A percentile compares a stretch with the other conserved stretches of the same genome.
These are phyloP conservation scores for Termitomyces sp. DNA, from an alignment of 768 basidiomycete genomes.

Conservation along the genomic window DNA sequence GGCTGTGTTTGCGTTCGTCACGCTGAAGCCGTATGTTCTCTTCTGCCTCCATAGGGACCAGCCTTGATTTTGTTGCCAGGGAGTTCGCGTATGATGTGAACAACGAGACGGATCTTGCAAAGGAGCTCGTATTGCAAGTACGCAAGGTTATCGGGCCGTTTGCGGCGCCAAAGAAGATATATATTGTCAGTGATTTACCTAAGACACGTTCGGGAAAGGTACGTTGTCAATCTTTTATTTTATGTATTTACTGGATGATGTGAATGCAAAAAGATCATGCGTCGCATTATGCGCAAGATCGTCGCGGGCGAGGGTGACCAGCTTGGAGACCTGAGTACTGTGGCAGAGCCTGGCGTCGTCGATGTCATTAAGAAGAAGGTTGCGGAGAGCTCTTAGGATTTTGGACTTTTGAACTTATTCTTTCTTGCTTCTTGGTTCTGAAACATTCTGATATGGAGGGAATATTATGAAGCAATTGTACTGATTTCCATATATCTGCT, in stretches of 20 bases:
- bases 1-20: constrained; percentile 92
- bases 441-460: neutral
- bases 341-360: constrained; percentile 84
- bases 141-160: constrained; percentile 98
- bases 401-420: neutral
- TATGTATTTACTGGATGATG: neutral
- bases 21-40: constrained; percentile 80
- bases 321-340: constrained; percentile 89
- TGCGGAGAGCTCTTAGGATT: constrained; percentile 26
- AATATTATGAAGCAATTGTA: neutral
- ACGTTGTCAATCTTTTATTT: constrained; percentile 11
- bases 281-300: constrained; percentile 95
- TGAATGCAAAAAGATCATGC: constrained; percentile 62
- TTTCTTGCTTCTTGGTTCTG: neutral
- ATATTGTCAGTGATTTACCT: constrained; percentile 77
- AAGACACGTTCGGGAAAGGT: constrained; percentile 97
- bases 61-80: constrained; percentile 18
- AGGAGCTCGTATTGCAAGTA: constrained; percentile 92
- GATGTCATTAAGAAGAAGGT: constrained; percentile 83
- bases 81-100: constrained; percentile 75
- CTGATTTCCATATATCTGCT: neutral
- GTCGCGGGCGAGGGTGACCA: constrained; percentile 92
- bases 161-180: constrained; percentile 92
- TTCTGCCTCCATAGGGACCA: neutral
- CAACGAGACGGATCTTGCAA: constrained; percentile 65